Evolutionary conservation across 176 grass and related monocot genomes (phyloP), one percentile per base, ranked within the genome.

Genomic region (Paspalum notatum): DNA sequence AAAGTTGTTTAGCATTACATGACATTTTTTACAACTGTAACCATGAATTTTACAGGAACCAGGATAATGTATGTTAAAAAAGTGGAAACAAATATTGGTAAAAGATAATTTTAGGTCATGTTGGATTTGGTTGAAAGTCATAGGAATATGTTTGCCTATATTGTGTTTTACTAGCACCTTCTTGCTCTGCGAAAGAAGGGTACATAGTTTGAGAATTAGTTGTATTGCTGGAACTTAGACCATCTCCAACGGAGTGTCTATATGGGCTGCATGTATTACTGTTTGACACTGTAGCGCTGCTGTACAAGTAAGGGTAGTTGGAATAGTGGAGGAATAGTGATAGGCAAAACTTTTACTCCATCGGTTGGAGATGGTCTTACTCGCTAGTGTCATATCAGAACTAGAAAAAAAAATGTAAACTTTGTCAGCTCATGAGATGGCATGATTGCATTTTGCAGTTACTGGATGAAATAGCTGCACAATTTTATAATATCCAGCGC

Each of bases 401-500:
- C 12, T 43, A 38, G 8, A 17, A 44, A 60, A 18, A 51, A 27
- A 43, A 24, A 20, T 18, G 38, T 51, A 60, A 72, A 38, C 24
- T 9, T 47, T 58, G 13, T 44, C 22, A 41, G 17, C 25, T 87
- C 53, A 65, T 46, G 67, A 64, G 68, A 69, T 81, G 18, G 37
- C 56, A 59, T 88, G 32, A 32, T 59, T 80, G 25, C 41, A 49
- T 78, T 75, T 80, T 89, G 71, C 83, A 99, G 96, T 87, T 90
- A 68, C 81, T 99, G 82, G 96, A 99, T 84, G 96, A 93, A 90
- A 93, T 99, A 73, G 96, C 92, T n/a, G 86, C 85, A 75, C 90
- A 70, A 60, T 99, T 99, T 76, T 99, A 99, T 71, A 87, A 87
- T 44, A 84, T 91, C 64, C 80, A 63, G 64, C 84, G 85, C 60